Base-by-base conservation (phyloP, 495 filamentous ascomycete genomes). In the Emericellopsis terricola region DNA sequence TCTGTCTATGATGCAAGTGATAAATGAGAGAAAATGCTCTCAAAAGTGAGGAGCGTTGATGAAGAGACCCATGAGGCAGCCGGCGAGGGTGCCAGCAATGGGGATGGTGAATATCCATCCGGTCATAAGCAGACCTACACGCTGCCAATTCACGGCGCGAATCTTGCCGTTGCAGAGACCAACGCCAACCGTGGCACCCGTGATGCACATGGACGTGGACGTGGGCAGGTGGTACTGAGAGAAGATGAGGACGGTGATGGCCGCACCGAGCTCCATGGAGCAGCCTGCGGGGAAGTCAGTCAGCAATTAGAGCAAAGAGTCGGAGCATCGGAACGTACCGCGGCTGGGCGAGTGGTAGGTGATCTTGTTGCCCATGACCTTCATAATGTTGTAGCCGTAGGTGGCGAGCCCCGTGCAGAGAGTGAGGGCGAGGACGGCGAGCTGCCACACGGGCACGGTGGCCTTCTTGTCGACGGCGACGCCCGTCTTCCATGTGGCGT, bases 311-410 rank as follows among this genome's bases (percentile, higher is more conserved):
- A n/a, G n/a, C n/a, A n/a, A n/a, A n/a, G n/a, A n/a, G n/a, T n/a
- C n/a, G n/a, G n/a, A n/a, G n/a, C n/a, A n/a, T n/a, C n/a, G n/a
- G n/a, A n/a, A n/a, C n/a, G n/a, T n/a, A n/a, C n/a, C n/a, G 32
- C 71, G 56, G 41, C 59, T 68, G 3, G 72, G 72, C 2, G 69
- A 73, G 56, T 74, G 69, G 13, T 33, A 68, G 31, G 72, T 76
- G 41, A 76, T 73, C 40, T 70, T 69, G 60, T 76, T 78, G 41
- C 73, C 72, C 67, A 76, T 69, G 45, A 66, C 60, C 21, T 26
- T 33, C 69, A 78, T 76, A 50, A 78, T 78, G 53, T 76, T 73
- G 53, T 76, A 78, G 11, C 73, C 73, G 41, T 73, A 78, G 20
- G 68, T 73, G 41, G 59, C 51, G 8, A 78, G 53, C 33, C 73